A percentile compares a stretch with the other conserved stretches of the same genome.
Evolutionary conservation across 2,329 filamentous ascomycete genomes (phyloP).

Genomic region (Rachicladosporium sp.): DNA sequence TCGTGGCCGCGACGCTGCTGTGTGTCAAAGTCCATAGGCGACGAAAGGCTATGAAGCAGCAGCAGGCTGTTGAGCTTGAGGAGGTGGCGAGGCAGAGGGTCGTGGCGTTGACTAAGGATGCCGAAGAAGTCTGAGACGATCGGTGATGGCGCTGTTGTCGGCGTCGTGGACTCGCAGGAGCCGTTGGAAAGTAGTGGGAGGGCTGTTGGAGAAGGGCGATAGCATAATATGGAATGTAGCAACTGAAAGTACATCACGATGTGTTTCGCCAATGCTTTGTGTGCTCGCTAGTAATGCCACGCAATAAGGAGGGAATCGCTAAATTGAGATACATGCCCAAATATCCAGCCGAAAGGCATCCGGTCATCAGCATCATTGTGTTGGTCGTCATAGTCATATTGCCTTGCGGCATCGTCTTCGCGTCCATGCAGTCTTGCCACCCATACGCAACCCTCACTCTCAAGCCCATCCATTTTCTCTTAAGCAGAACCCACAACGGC

Average conservation of each 20-base stretch:
- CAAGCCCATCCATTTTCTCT: slow-evolving; percentile 28
- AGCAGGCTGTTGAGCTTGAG: slow-evolving; percentile 1
- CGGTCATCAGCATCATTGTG: background rate
- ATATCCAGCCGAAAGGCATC: background rate
- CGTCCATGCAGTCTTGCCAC: background rate
- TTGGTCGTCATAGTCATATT: slow-evolving; percentile 1
- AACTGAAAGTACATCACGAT: background rate
- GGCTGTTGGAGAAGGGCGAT: background rate
- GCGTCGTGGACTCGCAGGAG: background rate
- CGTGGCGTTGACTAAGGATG: background rate
- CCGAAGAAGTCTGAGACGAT: background rate
- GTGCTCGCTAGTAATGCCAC: background rate
- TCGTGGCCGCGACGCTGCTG: background rate
- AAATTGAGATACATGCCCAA: background rate
- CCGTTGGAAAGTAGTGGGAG: background rate
- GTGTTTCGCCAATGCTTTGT: background rate
- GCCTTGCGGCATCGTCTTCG: slow-evolving; percentile 16
- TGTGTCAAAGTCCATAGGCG: background rate
- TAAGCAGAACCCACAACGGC: slow-evolving; percentile 31
- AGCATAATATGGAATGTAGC: background rate
- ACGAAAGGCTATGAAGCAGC: background rate
- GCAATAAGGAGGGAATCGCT: slow-evolving; percentile 1
- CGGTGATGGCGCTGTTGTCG: slow-evolving; percentile 1
- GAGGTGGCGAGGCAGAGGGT: background rate
- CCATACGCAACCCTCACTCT: background rate